Conservation (phyloP, 208 protist species). For the Wallacemonas sp. region DNA sequence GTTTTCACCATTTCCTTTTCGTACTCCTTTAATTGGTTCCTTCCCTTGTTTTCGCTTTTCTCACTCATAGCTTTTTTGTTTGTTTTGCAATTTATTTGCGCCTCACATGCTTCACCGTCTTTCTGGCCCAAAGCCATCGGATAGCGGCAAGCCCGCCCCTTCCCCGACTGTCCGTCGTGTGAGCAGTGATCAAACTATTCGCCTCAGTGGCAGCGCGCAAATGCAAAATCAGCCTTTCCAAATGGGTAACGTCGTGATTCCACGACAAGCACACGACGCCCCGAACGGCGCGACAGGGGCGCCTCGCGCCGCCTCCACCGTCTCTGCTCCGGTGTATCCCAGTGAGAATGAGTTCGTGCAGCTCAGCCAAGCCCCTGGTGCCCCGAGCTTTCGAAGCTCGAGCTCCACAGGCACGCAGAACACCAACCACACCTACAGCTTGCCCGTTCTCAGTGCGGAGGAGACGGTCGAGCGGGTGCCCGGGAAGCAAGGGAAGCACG, state of each 20-base stretch:
- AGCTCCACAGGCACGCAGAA: not conserved
- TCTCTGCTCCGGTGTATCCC: too few relatives aligned
- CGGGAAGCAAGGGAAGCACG: not conserved
- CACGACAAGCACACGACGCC: too few relatives aligned
- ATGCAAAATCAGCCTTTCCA: too few relatives aligned
- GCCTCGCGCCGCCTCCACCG: too few relatives aligned
- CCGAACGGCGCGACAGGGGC: too few relatives aligned
- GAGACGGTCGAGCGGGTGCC: not conserved
- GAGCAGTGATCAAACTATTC: not conserved
- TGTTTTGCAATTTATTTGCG: not conserved
- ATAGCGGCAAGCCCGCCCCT: not conserved
- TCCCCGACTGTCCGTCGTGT: not conserved
- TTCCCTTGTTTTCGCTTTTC: constrained; percentile 2
- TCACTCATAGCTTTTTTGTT: not conserved
- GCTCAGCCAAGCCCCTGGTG: not conserved
- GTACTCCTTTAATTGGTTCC: constrained; percentile 1
- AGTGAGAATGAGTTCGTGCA: constrained; percentile 8
- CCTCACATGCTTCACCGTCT: constrained; percentile 3
- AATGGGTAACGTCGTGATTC: too few relatives aligned
- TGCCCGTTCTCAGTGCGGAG: constrained; percentile 2
- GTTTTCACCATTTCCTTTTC: constrained; percentile 15
- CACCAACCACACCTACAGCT: not conserved
- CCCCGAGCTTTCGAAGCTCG: not conserved
- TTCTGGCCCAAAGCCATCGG: not conserved
- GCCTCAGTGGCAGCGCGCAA: not conserved